Evolutionary conservation across 1,284 basidiomycete genomes (phyloP), one percentile per base, ranked within the genome.

Genomic region (Gomphus bonarii): DNA sequence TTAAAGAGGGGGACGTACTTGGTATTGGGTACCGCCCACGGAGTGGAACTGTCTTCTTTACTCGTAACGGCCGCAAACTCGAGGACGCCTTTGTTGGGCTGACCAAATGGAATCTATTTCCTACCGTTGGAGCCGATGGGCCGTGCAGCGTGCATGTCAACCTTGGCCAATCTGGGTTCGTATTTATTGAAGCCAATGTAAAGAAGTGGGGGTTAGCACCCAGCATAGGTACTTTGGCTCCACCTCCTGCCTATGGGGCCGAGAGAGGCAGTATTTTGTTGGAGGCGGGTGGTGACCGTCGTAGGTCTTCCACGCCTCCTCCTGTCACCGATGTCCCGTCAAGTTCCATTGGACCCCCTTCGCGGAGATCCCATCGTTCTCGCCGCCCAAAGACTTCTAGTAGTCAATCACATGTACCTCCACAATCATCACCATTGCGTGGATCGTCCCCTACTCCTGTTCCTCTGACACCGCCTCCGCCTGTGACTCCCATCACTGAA

Each of bases 121-220:
- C 94, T 47, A 94, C 91, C 46, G 84, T 97, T 57, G 94, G 94
- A 55, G 91, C 94, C 14, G 91, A 95, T 67, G 93, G 94, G 0
- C 89, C 94, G 5, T 95, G 91, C 67, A 94, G 88, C 58, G 82
- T 97, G 2, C 95, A 97, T 65, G 88, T 97, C 66, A 97, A 97
- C 69, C 80, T 97, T 16, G 95, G 94, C 12, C 94, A 97, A 70
- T 87, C 91, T 14, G 94, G 94, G 1, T 97, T 97, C 66, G 94
- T 97, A 40, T 97, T 95, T 65, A 97, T 97, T 65, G 94, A 97
- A 72, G 94, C 94, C 35, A 97, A 97, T 68, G 95, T 97, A 60
- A 97, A 97, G 79, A 97, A 97, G 69, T 97, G 94, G 95, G 94
- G 94, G 22, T 73, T 97, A 38, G 94, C 95, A 25, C 94, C 94